Base-by-base conservation (phyloP, 345 rosid species). In the Populus deltoides region DNA sequence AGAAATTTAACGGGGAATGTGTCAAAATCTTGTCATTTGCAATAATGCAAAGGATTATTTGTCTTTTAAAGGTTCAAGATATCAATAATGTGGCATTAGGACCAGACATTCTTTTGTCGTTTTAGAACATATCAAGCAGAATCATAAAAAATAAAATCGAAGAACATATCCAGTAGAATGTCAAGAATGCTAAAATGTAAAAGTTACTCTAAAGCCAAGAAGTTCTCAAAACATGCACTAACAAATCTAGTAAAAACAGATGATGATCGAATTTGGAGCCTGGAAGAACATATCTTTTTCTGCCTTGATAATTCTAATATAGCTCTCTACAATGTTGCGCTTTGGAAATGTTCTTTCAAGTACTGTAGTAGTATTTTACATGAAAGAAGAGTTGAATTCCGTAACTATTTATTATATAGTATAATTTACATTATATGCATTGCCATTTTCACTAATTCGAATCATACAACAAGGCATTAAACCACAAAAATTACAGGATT, bases 21-120 rank as follows among this genome's bases (percentile, higher is more conserved):
- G 78, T 77, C 71, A 61, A 81, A 47, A 33, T 38, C 45, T 9
- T 68, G 74, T 55, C 66, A 16, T 20, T 9, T 8, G 51, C 63
- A 57, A 65, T 72, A 73, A 51, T 70, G 36, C 36, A 35, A 36
- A 11, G 45, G 68, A 53, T 78, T 67, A 74, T 59, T 69, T 70
- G 59, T 68, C 67, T 35, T 62, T 71, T 61, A 62, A 63, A 29
- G 39, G 17, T 39, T 22, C 13, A 1, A 45, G 69, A 70, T 69
- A 43, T 35, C 67, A 55, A 24, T 55, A 35, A 53, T 25, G 61
- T 33, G 24, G 45, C 49, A 17, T 67, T 2, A 62, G 13, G 33
- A 51, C 27, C 4, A 35, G 24, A 67, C 20, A 74, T 22, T 65
- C 70, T 84, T 55, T 78, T 66, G 66, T 61, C 59, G 20, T 53